Base-by-base conservation (phyloP, 495 filamentous ascomycete genomes). In the Parathielavia appendiculata region DNA sequence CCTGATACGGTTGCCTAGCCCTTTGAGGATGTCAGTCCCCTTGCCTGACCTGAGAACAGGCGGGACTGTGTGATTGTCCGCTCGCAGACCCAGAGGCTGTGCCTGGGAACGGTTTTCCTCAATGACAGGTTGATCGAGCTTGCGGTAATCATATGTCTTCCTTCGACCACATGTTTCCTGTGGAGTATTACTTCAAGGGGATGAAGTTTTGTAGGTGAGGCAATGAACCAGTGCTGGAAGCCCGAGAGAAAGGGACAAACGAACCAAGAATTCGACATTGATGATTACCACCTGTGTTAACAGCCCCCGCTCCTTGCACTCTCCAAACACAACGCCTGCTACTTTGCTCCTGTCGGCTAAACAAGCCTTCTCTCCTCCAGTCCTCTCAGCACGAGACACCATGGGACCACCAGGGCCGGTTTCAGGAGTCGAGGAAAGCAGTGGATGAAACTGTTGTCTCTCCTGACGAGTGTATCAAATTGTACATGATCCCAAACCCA, bases 401-500 rank as follows among this genome's bases (percentile, higher is more conserved):
- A 35, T 26, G 44, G 45, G 40, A 51, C 58, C 38, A 57, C 57
- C 38, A 16, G 35, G 51, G 45, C 19, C 13, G 45, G 30, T 35
- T 12, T 39, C 46, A 20, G 39, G 53, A 19, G 23, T 50, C 45
- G 30, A 43, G 58, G 60, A 64, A 66, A 63, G 60, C 57, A 69
- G 62, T 58, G 60, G 60, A 59, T 66, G 44, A 58, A 30, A 62
- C 54, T 56, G 58, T 63, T 54, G 32, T 67, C 62, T 69, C 67
- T 69, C 70, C 68, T 65, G 65, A 61, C 63, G 71, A 71, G 35
- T 70, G 67, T 73, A 73, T 72, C 73, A 76, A 75, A 75, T 73
- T 75, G 73, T 78, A 76, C 75, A 75, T 73, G 68, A 69, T 69
- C 69, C 71, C 70, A 73, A 30, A 69, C 67, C 73, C 73, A 72